Evolutionary conservation across 495 filamentous ascomycete genomes (phyloP).

Genomic region (Aspergillus kassunensis): DNA sequence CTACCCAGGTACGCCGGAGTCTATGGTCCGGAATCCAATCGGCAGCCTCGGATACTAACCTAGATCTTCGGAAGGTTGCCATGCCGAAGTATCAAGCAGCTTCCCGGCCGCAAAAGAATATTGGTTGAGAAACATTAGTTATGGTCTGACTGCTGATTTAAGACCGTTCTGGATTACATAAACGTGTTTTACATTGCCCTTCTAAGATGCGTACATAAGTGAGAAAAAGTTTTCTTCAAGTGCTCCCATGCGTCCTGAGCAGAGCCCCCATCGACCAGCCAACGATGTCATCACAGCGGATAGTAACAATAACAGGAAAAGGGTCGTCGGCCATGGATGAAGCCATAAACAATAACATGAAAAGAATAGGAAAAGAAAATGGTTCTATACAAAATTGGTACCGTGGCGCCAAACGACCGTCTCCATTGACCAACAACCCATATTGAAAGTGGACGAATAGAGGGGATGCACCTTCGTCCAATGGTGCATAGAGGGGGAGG

Average conservation of each 20-base stretch:
- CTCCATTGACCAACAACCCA: constrained; percentile 33
- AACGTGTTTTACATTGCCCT: constrained; percentile 45
- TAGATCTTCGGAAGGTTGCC: too few relatives aligned
- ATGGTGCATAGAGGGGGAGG: constrained; percentile 28
- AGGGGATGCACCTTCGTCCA: constrained; percentile 35
- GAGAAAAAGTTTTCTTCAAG: constrained; percentile 32
- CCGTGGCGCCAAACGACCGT: constrained; percentile 43
- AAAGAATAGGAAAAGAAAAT: constrained; percentile 21
- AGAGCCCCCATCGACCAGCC: constrained; percentile 21
- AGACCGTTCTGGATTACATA: neutral
- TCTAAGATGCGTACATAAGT: constrained; percentile 42
- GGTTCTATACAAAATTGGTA: constrained; percentile 48
- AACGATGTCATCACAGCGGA: constrained; percentile 28
- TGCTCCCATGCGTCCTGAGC: constrained; percentile 28
- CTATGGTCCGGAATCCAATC: neutral
- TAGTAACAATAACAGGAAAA: constrained; percentile 27
- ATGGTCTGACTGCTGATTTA: too few relatives aligned
- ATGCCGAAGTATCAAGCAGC: too few relatives aligned
- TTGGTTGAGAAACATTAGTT: too few relatives aligned
- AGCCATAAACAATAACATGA: constrained; percentile 26
- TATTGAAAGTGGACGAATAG: constrained; percentile 29
- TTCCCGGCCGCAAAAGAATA: too few relatives aligned
- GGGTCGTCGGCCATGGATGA: constrained; percentile 29
- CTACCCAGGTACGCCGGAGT: neutral
- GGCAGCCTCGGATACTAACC: too few relatives aligned